Evolutionary conservation across 768 basidiomycete genomes (phyloP).

Genomic region (Mycena belliarum): DNA sequence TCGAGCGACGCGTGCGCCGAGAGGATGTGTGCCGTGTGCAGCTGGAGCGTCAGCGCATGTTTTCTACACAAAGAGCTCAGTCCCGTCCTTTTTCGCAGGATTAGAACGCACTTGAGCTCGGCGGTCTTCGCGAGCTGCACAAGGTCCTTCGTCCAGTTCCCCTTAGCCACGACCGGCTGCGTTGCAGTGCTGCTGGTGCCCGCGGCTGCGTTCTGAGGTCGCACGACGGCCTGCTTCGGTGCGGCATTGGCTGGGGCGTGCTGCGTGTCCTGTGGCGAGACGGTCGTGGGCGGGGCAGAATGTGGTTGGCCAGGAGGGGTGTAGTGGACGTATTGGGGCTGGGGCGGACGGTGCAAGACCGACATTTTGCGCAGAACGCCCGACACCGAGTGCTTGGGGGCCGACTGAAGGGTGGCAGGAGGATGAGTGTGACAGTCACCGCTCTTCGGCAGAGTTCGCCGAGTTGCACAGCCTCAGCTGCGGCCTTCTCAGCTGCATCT

Average conservation of each 20-base stretch:
- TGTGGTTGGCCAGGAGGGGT: background rate
- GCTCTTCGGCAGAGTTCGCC: too few relatives aligned
- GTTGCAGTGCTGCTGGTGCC: background rate
- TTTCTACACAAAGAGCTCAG: constrained; percentile 27
- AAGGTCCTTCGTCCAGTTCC: constrained; percentile 86
- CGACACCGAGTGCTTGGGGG: background rate
- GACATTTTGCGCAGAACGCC: background rate
- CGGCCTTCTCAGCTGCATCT: too few relatives aligned
- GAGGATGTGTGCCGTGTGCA: constrained; percentile 85
- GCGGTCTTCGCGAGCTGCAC: constrained; percentile 86
- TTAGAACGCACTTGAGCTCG: constrained; percentile 75
- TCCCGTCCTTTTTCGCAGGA: background rate
- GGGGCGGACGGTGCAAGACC: constrained; percentile 1
- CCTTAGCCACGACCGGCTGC: constrained; percentile 56
- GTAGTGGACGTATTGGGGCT: constrained; percentile 12
- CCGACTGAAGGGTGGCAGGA: background rate
- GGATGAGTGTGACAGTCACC: too few relatives aligned
- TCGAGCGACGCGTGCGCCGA: constrained; percentile 81
- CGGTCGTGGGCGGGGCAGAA: constrained; percentile 1
- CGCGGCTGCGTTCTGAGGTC: background rate
- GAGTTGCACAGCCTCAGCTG: too few relatives aligned
- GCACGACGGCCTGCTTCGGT: background rate
- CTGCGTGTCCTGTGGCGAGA: constrained; percentile 20
- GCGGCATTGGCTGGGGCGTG: background rate
- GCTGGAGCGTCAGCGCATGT: constrained; percentile 79